Conservation (phyloP, 75 land plant species). For the Cryptomeria japonica region DNA sequence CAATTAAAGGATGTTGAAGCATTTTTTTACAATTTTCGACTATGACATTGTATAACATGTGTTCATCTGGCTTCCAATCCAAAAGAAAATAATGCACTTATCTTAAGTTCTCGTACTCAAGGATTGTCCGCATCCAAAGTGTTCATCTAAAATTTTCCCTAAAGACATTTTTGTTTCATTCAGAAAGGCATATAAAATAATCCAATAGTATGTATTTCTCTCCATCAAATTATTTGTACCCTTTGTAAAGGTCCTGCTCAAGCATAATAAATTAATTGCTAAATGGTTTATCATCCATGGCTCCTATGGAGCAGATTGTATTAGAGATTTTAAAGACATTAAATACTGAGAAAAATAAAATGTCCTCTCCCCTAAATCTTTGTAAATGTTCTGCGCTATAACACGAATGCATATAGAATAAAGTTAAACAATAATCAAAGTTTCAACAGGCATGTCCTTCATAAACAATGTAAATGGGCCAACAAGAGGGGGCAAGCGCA, state of each 20-base stretch:
- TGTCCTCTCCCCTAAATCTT: not conserved
- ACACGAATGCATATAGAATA: not conserved
- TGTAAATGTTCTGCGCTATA: not conserved
- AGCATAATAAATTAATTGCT: not conserved
- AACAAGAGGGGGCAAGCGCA: not conserved
- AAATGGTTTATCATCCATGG: not conserved
- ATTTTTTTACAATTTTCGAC: not conserved
- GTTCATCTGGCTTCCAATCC: not conserved
- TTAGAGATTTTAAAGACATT: not conserved
- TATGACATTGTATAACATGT: not conserved
- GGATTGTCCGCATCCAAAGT: not conserved
- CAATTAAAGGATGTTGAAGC: not conserved
- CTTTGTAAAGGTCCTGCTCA: not conserved
- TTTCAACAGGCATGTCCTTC: not conserved
- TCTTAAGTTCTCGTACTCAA: not conserved
- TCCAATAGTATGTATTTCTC: not conserved
- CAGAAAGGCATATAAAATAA: not conserved
- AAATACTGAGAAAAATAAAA: not conserved
- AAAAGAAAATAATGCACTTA: not conserved
- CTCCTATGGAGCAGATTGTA: not conserved
- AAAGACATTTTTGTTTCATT: not conserved
- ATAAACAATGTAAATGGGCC: not conserved
- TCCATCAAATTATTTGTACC: not conserved
- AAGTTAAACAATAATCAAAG: not conserved
- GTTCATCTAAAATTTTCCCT: not conserved